These are phyloP conservation scores for Sequoia sempervirens DNA, from an alignment of 75 land plant species.

Conservation along the genomic window DNA sequence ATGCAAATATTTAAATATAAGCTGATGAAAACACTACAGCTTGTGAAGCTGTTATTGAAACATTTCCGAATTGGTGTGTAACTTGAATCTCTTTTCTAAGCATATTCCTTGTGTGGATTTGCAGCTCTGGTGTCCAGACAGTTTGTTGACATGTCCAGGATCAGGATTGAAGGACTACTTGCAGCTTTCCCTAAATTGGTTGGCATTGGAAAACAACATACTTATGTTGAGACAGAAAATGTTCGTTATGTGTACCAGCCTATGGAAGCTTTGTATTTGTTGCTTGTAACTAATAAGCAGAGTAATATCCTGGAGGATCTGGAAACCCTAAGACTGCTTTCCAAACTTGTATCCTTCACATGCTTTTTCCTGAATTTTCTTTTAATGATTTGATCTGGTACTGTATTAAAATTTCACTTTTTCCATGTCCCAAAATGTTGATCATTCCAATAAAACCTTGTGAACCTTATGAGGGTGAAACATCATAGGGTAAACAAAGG, in stretches of 20 bases:
- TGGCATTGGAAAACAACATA: constrained; percentile 95
- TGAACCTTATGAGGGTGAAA: background rate
- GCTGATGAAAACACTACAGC: background rate
- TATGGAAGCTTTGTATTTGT: constrained; percentile 73
- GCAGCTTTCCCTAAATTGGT: constrained; percentile 98
- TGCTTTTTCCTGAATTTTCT: background rate
- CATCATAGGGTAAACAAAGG: background rate
- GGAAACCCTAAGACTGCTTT: constrained; percentile 83
- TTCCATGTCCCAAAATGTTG: background rate
- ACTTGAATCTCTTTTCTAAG: background rate
- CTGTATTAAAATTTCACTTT: background rate
- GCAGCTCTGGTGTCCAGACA: constrained; percentile 96
- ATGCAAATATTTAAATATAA: background rate
- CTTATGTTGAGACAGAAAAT: constrained; percentile 97
- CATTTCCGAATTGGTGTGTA: background rate
- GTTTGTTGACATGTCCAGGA: constrained; percentile 91
- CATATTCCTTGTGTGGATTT: background rate
- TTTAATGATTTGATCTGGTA: background rate
- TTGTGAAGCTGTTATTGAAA: background rate
- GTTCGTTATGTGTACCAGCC: constrained; percentile 99
- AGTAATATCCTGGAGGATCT: constrained; percentile 99
- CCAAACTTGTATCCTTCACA: constrained; percentile 83
- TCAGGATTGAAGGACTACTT: constrained; percentile 93
- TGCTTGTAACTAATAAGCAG: constrained; percentile 95
- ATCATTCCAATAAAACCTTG: background rate